phyloP scores from a whole-genome alignment of 495 filamentous ascomycete genomes.

The Neurospora sp. region DNA sequence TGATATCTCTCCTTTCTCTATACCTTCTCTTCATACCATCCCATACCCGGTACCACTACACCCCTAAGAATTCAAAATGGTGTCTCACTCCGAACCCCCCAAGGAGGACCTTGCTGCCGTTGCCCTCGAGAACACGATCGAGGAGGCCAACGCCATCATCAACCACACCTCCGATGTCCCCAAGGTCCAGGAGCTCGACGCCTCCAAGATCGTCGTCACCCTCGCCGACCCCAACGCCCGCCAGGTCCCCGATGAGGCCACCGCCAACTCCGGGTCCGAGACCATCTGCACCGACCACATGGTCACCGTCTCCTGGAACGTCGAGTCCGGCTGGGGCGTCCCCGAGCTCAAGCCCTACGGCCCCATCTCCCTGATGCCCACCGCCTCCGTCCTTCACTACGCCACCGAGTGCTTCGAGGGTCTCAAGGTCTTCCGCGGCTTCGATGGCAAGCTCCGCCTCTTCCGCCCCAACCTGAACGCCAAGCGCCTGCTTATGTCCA shows the following conservation, averaged over 20 bases:
- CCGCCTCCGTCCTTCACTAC: conserved; percentile 79
- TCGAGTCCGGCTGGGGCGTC: conserved; percentile 56
- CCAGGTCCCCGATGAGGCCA: conserved; percentile 52
- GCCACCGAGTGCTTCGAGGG: conserved; percentile 91
- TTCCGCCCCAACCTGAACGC: conserved; percentile 78
- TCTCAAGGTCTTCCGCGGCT: conserved; percentile 76
- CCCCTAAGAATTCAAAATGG: neutral
- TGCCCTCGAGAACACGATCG: conserved; percentile 30
- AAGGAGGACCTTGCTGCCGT: conserved; percentile 30
- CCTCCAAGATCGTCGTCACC: conserved; percentile 60
- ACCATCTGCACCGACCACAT: conserved; percentile 83
- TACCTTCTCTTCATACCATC: conserved; percentile 1
- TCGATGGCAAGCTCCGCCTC: conserved; percentile 69
- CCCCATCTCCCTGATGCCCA: conserved; percentile 72
- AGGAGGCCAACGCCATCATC: conserved; percentile 18
- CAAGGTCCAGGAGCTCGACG: conserved; percentile 44
- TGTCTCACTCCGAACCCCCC: conserved; percentile 10
- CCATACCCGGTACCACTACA: neutral
- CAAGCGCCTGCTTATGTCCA: conserved; percentile 59
- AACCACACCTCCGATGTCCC: conserved; percentile 18
- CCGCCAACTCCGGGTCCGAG: conserved; percentile 30
- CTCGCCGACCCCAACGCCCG: conserved; percentile 52
- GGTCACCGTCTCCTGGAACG: conserved; percentile 67
- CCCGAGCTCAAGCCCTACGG: conserved; percentile 74
- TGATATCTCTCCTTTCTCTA: neutral